Percentiles rank a stretch among this genome's conserved stretches.
Evolutionary conservation across 2,329 filamentous ascomycete genomes (phyloP).

Genomic region (Colletotrichum neosansevieriae): DNA sequence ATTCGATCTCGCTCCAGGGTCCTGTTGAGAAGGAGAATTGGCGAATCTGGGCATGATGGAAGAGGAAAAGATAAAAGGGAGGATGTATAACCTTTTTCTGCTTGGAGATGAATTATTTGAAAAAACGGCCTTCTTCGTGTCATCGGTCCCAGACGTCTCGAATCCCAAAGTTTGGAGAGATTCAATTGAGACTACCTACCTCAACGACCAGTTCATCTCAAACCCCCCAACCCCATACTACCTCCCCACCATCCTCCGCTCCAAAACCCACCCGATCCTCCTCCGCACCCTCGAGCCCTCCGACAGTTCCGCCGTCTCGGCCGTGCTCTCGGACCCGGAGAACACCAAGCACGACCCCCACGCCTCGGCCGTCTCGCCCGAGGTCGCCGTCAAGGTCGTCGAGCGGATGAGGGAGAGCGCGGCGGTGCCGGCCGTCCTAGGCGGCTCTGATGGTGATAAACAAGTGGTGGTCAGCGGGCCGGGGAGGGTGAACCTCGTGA

Average conservation of each 20-base stretch:
- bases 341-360: conserved; percentile 40
- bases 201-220: neutral
- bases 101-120: too few relatives aligned
- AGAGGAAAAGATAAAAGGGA: too few relatives aligned
- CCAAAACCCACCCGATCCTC: conserved; percentile 43
- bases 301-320: conserved; percentile 42
- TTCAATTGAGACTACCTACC: too few relatives aligned
- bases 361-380: conserved; percentile 36
- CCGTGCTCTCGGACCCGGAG: conserved; percentile 44
- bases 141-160: neutral
- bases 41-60: too few relatives aligned
- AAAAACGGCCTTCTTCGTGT: too few relatives aligned
- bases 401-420: conserved; percentile 44
- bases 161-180: neutral
- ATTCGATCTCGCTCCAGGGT: too few relatives aligned
- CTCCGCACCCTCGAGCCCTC: conserved; percentile 44
- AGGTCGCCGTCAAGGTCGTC: conserved; percentile 41
- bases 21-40: too few relatives aligned
- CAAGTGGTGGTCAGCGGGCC: conserved; percentile 42
- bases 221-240: conserved; percentile 35
- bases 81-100: too few relatives aligned
- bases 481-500: conserved; percentile 44
- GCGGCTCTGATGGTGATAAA: conserved; percentile 4
- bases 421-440: conserved; percentile 43
- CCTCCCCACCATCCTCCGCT: conserved; percentile 43